Base-by-base conservation (phyloP, 805 yeast species). In the Kluyveromyces wickerhamii region DNA sequence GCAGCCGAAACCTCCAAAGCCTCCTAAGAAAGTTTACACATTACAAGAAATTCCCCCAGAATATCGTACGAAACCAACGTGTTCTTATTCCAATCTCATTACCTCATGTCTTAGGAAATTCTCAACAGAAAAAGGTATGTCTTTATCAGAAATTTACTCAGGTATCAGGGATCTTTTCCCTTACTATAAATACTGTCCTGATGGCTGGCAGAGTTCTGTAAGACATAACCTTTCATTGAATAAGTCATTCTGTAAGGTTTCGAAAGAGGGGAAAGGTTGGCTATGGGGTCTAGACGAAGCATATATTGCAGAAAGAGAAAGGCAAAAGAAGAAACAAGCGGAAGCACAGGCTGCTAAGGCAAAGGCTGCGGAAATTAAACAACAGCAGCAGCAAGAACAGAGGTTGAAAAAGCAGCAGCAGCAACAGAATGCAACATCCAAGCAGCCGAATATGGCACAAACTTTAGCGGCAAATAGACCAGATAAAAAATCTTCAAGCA, bases 201-300 rank as follows among this genome's bases (percentile, higher is more conserved):
- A 87, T 57, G 97, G 97, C 3, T 92, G 98, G 98, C 98, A 92
- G 62, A 80, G 84, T 51, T 77, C 94, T 0, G 94, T 92, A 13
- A 72, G 94, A 34, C 98, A 92, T 60, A 88, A 87, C 49, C 66
- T 92, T 25, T 80, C 89, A 15, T 67, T 86, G 45, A 87, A 87
- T 60, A 86, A 85, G 60, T 78, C 89, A 5, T 92, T 89, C 63
- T 69, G 74, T 35, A 82, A 82, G 51, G 79, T 82, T 11, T 76
- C 86, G 24, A 79, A 81, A 40, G 92, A 83, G 47, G 92, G 94
- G n/a, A 82, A 82, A 55, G 95, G 95, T 38, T 88, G 95, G 94
- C 62, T 84, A 20, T 89, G 95, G 94, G 89, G 89, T 3, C 64
- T 92, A 25, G 95, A 92, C 60, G 94, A 86, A 41, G 80, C 76